Conservation (phyloP, 208 protist genomes). For the Balamuthia mandrillaris region DNA sequence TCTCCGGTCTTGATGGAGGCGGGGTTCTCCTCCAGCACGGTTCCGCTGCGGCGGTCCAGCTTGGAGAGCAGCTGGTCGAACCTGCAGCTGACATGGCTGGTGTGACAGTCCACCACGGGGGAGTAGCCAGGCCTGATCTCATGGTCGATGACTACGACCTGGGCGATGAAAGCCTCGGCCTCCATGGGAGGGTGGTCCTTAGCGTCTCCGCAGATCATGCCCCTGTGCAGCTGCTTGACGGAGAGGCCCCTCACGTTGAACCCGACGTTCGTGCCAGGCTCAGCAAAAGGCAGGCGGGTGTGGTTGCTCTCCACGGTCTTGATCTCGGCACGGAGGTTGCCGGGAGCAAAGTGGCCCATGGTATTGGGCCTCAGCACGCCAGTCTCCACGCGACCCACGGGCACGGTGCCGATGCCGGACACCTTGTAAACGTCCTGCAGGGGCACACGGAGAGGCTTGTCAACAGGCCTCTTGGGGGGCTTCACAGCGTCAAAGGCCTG, state of each 20-base stretch:
- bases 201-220: constrained; percentile 66
- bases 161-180: constrained; percentile 76
- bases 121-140: constrained; percentile 83
- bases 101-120: constrained; percentile 90
- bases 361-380: constrained; percentile 71
- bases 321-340: constrained; percentile 67
- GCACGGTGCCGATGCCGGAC: constrained; percentile 90
- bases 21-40: constrained; percentile 82
- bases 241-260: constrained; percentile 90
- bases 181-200: constrained; percentile 70
- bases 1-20: constrained; percentile 87
- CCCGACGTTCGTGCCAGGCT: constrained; percentile 71
- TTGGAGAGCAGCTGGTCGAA: constrained; percentile 84
- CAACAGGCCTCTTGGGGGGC: constrained; percentile 78
- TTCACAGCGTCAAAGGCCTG: constrained; percentile 84
- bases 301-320: constrained; percentile 82
- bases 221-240: constrained; percentile 85
- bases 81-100: constrained; percentile 87
- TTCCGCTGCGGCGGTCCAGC: constrained; percentile 86
- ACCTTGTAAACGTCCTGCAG: constrained; percentile 97
- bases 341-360: constrained; percentile 73
- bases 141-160: constrained; percentile 91
- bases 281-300: constrained; percentile 58
- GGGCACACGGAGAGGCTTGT: constrained; percentile 90
- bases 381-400: constrained; percentile 85